Conservation (phyloP, 2,329 filamentous ascomycete genomes). For the Phyllosticta paracitricarpa region DNA sequence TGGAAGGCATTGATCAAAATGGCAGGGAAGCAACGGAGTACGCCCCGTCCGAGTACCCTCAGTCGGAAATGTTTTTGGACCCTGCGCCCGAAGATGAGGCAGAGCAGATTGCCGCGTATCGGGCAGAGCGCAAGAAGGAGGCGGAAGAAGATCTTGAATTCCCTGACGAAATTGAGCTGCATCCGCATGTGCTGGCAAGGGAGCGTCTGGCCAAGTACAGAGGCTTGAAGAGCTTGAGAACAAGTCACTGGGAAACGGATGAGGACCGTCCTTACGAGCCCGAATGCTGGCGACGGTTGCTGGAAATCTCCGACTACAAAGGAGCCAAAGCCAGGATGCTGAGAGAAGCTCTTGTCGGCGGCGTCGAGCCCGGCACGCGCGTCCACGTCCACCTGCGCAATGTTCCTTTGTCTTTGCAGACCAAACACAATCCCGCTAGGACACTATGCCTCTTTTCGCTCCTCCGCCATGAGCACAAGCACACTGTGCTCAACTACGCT, state of each 20-base stretch:
- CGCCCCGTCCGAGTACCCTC: conserved; percentile 79
- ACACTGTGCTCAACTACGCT: conserved; percentile 79
- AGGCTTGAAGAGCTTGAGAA: conserved; percentile 82
- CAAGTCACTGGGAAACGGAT: conserved; percentile 78
- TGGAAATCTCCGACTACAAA: conserved; percentile 85
- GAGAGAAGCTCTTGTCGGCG: conserved; percentile 79
- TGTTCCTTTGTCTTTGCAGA: conserved; percentile 45
- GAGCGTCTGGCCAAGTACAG: conserved; percentile 81
- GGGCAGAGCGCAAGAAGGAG: conserved; percentile 66
- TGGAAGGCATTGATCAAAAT: conserved; percentile 50
- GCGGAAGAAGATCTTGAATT: conserved; percentile 89
- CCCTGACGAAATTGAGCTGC: conserved; percentile 92
- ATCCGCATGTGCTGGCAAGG: conserved; percentile 73
- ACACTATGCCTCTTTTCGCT: conserved; percentile 76
- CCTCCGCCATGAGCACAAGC: conserved; percentile 90
- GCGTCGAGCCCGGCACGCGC: conserved; percentile 71
- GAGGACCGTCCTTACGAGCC: conserved; percentile 84
- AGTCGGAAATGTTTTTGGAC: conserved; percentile 85
- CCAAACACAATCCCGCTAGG: conserved; percentile 42
- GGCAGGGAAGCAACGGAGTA: conserved; percentile 59
- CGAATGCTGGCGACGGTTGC: conserved; percentile 75
- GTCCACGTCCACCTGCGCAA: conserved; percentile 68
- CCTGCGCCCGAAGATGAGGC: conserved; percentile 73
- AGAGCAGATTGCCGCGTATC: conserved; percentile 70
- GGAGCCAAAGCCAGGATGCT: conserved; percentile 66